Evolutionary conservation across 208 protist genomes (phyloP).

Genomic region (Acanthamoeba royreba): DNA sequence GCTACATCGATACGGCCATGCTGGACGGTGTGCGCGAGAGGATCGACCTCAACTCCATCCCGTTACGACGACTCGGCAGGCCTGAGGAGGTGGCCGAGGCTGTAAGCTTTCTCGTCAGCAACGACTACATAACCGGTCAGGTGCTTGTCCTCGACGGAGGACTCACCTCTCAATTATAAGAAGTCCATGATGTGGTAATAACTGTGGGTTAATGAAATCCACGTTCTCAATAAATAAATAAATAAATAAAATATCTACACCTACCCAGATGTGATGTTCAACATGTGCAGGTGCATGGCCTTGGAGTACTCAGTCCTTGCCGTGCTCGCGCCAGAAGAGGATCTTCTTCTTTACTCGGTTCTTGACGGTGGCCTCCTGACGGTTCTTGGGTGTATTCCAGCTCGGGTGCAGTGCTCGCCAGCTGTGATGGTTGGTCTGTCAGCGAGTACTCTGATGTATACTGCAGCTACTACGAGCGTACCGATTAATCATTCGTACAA

Average conservation of each 20-base stretch:
- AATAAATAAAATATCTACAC: too few relatives aligned
- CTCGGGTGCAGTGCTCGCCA: background rate
- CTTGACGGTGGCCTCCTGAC: background rate
- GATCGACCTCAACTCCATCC: constrained; percentile 26
- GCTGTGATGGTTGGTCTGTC: background rate
- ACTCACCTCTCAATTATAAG: background rate
- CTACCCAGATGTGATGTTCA: too few relatives aligned
- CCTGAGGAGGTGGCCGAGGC: background rate
- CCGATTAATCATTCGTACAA: background rate
- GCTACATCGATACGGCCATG: constrained; percentile 38
- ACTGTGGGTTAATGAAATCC: too few relatives aligned
- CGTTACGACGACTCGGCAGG: background rate
- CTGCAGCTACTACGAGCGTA: background rate
- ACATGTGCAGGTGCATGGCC: too few relatives aligned
- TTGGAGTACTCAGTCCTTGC: too few relatives aligned
- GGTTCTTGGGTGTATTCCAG: background rate
- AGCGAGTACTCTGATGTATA: background rate
- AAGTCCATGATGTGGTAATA: background rate
- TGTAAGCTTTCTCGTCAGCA: background rate
- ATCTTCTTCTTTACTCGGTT: constrained; percentile 19
- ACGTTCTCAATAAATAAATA: too few relatives aligned
- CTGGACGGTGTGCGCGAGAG: background rate
- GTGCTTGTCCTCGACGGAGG: constrained; percentile 15
- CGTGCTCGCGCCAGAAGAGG: background rate
- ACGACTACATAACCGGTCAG: constrained; percentile 11